Evolutionary conservation across 108 stramenopile species (phyloP), one percentile per base, ranked within the genome.

Genomic region (Aurantiochytrium sp.): DNA sequence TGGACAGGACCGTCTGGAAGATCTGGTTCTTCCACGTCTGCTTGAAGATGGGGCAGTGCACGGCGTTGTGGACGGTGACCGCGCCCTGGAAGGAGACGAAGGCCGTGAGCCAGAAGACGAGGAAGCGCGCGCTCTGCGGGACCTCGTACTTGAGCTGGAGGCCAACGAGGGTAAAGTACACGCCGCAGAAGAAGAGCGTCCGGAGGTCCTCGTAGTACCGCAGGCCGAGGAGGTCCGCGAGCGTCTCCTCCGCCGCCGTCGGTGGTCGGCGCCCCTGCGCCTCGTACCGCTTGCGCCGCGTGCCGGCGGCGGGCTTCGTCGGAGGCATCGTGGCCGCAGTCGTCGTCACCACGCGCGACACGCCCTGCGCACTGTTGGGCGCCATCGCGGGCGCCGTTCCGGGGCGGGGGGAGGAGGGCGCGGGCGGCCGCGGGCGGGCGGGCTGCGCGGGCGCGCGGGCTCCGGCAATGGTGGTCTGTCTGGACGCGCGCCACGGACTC

Each of bases 181-280:
- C 45, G 45, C 73, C 10, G 39, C 73, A 41, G 45, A 81, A 81
- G 21, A 81, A 22, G 42, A 81, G 45, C 73, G 73, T 81, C n/a
- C 73, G 73, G 24, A 81, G 45, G 45, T 81, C 73, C 45, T 81
- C 73, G 45, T 81, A 81, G 73, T 81, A 81, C 45, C 73, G 36
- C 45, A 81, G 45, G n/a, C 73, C 73, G 1, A 81, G 39, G 73
- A 81, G 30, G 24, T 48, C 19, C 27, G 42, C 45, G 27, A 81
- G 73, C 12, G 73, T 42, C 73, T 48, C 73, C 73, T 81, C 73
- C 36, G 30, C 27, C 21, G 39, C 42, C 21, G 3, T 2, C 73
- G 73, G 73, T 24, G 45, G 42, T 8, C 73, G 73, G 10, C 73
- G 39, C 6, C 73, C 73, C 32, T 81, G 73, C 19, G 39, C 45